These are phyloP conservation scores for Inosperma sp. DNA, from an alignment of 768 basidiomycete species.

Conservation along the genomic window DNA sequence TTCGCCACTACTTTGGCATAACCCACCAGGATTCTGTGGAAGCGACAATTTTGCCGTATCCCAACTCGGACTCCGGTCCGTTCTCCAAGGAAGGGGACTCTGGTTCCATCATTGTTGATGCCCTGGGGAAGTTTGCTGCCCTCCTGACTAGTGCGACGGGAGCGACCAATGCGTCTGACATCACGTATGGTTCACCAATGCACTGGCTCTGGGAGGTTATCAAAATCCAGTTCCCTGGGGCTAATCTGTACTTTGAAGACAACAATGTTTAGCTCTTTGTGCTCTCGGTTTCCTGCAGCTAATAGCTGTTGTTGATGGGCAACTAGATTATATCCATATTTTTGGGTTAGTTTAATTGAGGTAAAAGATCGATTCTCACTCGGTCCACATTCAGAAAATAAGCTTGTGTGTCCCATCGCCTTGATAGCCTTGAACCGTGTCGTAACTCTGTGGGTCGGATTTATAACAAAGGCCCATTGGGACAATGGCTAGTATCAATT, in stretches of 20 bases:
- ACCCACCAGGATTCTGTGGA: conserved; percentile 24
- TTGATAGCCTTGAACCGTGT: no score
- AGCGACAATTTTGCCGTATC: conserved; percentile 25
- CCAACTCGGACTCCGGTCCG: background rate
- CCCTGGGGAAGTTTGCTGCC: conserved; percentile 28
- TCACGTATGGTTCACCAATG: conserved; percentile 32
- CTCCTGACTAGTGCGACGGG: conserved; percentile 20
- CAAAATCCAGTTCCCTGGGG: conserved; percentile 20
- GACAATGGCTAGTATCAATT: no score
- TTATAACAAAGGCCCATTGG: no score
- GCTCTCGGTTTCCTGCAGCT: no score
- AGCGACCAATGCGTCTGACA: conserved; percentile 24
- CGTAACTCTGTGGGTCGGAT: no score
- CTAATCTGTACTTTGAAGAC: conserved; percentile 13
- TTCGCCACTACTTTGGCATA: conserved; percentile 24
- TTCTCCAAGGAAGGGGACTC: conserved; percentile 37
- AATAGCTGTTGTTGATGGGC: no score
- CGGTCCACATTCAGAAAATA: no score
- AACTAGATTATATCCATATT: no score
- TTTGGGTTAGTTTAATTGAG: no score
- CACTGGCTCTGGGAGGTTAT: conserved; percentile 29
- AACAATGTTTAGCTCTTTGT: conserved; percentile 1
- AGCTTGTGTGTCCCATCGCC: no score
- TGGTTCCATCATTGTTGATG: conserved; percentile 32
- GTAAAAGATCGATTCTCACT: no score